phyloP scores from a whole-genome alignment of 2,329 filamentous ascomycete genomes.

The Paraphoma sp. region DNA sequence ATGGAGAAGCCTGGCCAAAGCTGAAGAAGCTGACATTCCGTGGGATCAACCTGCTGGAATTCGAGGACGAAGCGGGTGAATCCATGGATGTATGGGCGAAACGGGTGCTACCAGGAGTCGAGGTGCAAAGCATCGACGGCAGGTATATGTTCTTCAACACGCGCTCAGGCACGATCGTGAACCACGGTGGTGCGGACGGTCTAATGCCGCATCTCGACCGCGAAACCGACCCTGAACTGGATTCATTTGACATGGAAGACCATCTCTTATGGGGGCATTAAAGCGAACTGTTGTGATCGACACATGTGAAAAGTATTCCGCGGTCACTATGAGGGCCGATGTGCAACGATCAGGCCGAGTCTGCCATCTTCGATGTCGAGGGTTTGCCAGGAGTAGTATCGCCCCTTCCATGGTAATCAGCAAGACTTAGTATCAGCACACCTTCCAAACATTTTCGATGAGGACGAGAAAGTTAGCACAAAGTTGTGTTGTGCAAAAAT shows the following conservation, averaged over 20 bases:
- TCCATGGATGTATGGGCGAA: background rate
- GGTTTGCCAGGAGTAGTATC: no score
- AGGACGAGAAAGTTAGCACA: no score
- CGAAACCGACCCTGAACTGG: background rate
- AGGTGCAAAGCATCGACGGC: background rate
- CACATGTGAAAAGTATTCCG: no score
- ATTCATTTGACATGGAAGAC: background rate
- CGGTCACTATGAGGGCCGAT: no score
- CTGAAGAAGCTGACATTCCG: constrained; percentile 4
- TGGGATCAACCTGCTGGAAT: background rate
- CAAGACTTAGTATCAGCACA: no score
- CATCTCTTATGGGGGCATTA: no score
- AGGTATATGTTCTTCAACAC: constrained; percentile 6
- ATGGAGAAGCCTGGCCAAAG: constrained; percentile 3
- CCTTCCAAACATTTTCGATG: no score
- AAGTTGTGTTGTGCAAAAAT: no score
- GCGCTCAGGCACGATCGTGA: background rate
- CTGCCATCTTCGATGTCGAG: no score
- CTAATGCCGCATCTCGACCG: background rate
- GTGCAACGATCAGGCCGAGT: no score
- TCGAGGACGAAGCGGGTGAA: background rate
- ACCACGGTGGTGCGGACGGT: background rate
- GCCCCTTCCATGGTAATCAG: no score
- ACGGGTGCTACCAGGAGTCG: background rate
- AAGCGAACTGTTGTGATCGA: no score